phyloP scores from a whole-genome alignment of 2,329 filamentous ascomycete species.

The Sclerotinia sclerotiorum region DNA sequence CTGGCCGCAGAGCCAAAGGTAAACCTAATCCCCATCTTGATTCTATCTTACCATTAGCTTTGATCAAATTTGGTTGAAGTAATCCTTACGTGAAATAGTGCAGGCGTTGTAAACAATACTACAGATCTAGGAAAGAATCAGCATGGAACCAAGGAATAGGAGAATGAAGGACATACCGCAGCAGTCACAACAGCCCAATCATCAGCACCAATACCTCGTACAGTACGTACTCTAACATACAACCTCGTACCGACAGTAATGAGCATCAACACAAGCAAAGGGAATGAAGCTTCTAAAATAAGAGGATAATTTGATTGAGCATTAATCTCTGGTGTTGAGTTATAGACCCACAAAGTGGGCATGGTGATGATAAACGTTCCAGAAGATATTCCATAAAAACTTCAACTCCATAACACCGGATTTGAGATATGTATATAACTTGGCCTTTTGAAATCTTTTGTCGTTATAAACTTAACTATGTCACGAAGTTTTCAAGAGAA shows the following conservation, averaged over 20 bases:
- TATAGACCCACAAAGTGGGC: constrained; percentile 21
- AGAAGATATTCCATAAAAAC: constrained; percentile 1
- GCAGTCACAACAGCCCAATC: constrained; percentile 12
- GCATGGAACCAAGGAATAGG: neutral
- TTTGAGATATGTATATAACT: constrained; percentile 14
- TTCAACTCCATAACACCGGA: neutral
- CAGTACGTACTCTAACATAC: constrained; percentile 17
- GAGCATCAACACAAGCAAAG: constrained; percentile 16
- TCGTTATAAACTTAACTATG: neutral
- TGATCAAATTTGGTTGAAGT: neutral
- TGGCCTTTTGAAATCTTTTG: neutral
- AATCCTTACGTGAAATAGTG: constrained; percentile 14
- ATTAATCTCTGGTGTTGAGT: constrained; percentile 16
- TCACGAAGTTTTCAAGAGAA: neutral
- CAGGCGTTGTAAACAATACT: constrained; percentile 7
- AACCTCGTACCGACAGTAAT: constrained; percentile 1
- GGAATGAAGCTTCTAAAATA: constrained; percentile 4
- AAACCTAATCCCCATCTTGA: constrained; percentile 22
- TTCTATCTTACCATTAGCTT: constrained; percentile 8
- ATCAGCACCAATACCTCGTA: constrained; percentile 20
- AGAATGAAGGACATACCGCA: neutral
- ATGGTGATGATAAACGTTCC: constrained; percentile 12
- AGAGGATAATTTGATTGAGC: constrained; percentile 14
- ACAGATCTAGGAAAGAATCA: neutral
- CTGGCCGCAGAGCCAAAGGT: constrained; percentile 11